Base-by-base conservation (phyloP, 2,329 filamentous ascomycete species). In the Ophiostoma angusticollis region DNA sequence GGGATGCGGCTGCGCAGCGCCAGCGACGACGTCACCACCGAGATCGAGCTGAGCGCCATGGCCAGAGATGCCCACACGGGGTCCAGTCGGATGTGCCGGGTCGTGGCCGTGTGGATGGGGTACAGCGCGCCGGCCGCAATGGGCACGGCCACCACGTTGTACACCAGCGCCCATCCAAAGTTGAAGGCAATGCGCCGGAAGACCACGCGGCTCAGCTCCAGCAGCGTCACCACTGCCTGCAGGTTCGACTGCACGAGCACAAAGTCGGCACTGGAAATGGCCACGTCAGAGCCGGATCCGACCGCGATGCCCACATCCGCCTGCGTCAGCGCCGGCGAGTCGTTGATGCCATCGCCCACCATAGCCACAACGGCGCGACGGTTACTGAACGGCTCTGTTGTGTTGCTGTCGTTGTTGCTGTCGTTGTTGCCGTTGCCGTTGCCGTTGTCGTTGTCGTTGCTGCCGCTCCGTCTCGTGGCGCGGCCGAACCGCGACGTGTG, bases 41-140 rank as follows among this genome's bases (percentile, higher is more conserved):
- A 91, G 48, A 95, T 78, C 57, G 82, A 89, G 58, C 86, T 94
- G 57, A 87, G 59, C 19, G 89, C 89, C 89, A 95, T 96, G 1
- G 87, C 87, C 55, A 94, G 60, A 48, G 78, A 80, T 5, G 87
- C 89, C 87, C 87, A 95, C 1, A 83, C 82, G 0, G 82, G 82
- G 55, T 84, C 78, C 33, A 87, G 60, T 44, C 72, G 63, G 16
- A 85, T 59, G 53, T 81, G 80, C 22, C 55, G 54, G 2, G 66
- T 69, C 2, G 54, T 51, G 4, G 57, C 55, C 33, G 64, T 65
- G 38, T 51, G 54, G 33, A 78, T 47, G 2, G 70, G 61, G 56
- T 83, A 93, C 42, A 93, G 62, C 27, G 79, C 80, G 1, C 85
- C 85, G 0, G 85, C 85, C 0, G 85, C 84, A 41, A 93, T 68